Evolutionary conservation across 2,329 filamentous ascomycete genomes (phyloP).

Genomic region (Claviceps digitariae): DNA sequence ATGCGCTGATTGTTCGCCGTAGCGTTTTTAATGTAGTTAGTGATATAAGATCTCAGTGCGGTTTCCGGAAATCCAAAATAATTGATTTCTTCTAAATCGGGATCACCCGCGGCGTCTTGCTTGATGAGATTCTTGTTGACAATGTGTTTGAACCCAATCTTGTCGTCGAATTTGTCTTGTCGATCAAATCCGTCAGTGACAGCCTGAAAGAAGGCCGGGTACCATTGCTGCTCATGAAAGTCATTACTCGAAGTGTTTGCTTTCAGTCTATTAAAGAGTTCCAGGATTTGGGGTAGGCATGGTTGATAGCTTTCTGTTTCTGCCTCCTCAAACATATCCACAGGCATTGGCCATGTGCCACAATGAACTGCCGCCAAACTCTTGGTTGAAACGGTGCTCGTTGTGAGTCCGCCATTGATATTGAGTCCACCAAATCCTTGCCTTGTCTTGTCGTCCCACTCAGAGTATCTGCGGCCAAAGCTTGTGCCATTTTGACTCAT

Average conservation of each 20-base stretch:
- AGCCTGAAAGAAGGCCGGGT: slow-evolving; percentile 18
- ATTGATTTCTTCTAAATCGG: slow-evolving; percentile 15
- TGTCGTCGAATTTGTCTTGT: slow-evolving; percentile 10
- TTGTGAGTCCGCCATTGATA: slow-evolving; percentile 24
- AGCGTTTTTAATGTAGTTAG: slow-evolving; percentile 15
- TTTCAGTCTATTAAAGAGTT: slow-evolving; percentile 16
- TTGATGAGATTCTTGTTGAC: slow-evolving; percentile 9
- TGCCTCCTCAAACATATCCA: slow-evolving; percentile 27
- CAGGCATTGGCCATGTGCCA: slow-evolving; percentile 26
- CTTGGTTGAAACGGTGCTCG: slow-evolving; percentile 29
- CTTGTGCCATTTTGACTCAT: slow-evolving; percentile 6
- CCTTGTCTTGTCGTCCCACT: slow-evolving; percentile 9
- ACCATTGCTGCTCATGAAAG: slow-evolving; percentile 16
- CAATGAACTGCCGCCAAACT: slow-evolving; percentile 27
- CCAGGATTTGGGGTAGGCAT: slow-evolving; percentile 24
- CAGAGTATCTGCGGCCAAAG: neutral
- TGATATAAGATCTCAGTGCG: slow-evolving; percentile 16
- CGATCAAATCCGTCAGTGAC: slow-evolving; percentile 19
- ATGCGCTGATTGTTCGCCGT: slow-evolving; percentile 16
- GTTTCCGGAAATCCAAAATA: slow-evolving; percentile 19
- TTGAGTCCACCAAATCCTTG: slow-evolving; percentile 25
- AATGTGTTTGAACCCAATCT: slow-evolving; percentile 11
- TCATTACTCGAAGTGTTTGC: slow-evolving; percentile 5
- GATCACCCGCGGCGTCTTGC: neutral
- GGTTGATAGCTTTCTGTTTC: slow-evolving; percentile 31